Evolutionary conservation across 108 stramenopile genomes (phyloP), one percentile per base, ranked within the genome.

Genomic region (Aurantiochytrium sp.): DNA sequence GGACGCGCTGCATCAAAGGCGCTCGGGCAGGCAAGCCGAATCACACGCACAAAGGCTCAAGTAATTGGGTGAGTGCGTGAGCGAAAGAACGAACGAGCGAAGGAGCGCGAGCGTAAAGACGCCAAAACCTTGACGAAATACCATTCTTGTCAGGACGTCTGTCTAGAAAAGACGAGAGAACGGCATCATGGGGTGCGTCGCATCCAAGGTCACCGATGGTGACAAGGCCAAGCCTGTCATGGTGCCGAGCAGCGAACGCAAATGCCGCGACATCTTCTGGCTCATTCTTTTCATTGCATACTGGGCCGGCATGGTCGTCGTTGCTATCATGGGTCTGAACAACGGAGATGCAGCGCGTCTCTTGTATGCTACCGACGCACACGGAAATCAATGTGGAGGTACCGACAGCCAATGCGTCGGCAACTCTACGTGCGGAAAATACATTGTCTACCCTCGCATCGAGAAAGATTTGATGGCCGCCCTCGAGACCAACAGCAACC

Each of bases 401-500:
- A 1, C 0, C 18, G 72, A 72, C 29, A 29, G 28, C 76, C 14
- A 8, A 12, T 83, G 76, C 4, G 18, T 53, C 25, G 51, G 23
- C 12, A 35, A 35, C 28, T 6, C 19, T 6, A 53, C 76, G 10
- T 83, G 76, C 51, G 76, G 76, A 12, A 8, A 35, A 53, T 83
- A 83, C 76, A 83, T 83, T 83, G 51, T 53, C 6, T 83, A 83
- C 76, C 76, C 76, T 12, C 76, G 76, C 25, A 83, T 83, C 76
- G 76, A 83, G 5, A 83, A 83, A 23, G 76, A 83, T 53, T 23
- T 83, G 1, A 21, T 53, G n/a, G 19, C 12, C 19, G 76, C 76
- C 51, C 6, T 23, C 25, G 49, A 53, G 16, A 83, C 43, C 76
- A 45, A 45, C 25, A 28, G 8, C 16, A 45, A 83, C 51, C 12